Percentiles rank a stretch among this genome's conserved stretches.
These are phyloP conservation scores for Lunasporangiospora selenospora DNA, from an alignment of 192 early-diverging fungal species.

Conservation along the genomic window DNA sequence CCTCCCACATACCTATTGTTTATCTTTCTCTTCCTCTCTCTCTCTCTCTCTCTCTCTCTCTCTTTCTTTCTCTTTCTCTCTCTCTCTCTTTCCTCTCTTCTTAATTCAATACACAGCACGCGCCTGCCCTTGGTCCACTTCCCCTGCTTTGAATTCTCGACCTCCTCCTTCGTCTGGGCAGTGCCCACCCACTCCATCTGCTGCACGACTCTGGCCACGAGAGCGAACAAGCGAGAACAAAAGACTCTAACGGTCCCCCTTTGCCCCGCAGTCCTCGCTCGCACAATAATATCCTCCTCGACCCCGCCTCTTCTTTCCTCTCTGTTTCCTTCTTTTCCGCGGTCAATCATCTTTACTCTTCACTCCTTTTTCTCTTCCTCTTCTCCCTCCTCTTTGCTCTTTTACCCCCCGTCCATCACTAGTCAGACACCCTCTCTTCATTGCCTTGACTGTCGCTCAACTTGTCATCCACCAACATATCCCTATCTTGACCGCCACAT, in stretches of 20 bases:
- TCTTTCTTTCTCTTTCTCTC: not conserved
- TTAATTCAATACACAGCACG: not conserved
- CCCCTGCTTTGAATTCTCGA: too few relatives aligned
- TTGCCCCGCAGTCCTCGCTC: too few relatives aligned
- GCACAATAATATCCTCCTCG: too few relatives aligned
- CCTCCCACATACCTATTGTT: slow-evolving; percentile 2
- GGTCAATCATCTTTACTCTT: not conserved
- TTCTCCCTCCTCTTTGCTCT: not conserved
- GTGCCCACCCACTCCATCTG: not conserved
- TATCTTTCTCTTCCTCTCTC: not conserved
- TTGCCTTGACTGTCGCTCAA: not conserved
- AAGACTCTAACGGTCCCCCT: not conserved
- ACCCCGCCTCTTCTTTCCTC: not conserved
- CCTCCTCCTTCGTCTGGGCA: not conserved
- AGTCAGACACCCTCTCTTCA: too few relatives aligned
- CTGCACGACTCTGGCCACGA: not conserved
- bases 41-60: not conserved
- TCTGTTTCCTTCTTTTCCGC: not conserved
- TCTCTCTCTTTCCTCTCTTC: not conserved
- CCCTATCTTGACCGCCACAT: too few relatives aligned
- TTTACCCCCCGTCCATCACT: not conserved
- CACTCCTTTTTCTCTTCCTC: not conserved
- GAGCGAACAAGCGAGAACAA: not conserved
- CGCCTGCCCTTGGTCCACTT: too few relatives aligned
- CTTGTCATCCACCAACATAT: not conserved